Evolutionary conservation across 495 filamentous ascomycete genomes (phyloP).

Genomic region (Trichocladium antarcticum): DNA sequence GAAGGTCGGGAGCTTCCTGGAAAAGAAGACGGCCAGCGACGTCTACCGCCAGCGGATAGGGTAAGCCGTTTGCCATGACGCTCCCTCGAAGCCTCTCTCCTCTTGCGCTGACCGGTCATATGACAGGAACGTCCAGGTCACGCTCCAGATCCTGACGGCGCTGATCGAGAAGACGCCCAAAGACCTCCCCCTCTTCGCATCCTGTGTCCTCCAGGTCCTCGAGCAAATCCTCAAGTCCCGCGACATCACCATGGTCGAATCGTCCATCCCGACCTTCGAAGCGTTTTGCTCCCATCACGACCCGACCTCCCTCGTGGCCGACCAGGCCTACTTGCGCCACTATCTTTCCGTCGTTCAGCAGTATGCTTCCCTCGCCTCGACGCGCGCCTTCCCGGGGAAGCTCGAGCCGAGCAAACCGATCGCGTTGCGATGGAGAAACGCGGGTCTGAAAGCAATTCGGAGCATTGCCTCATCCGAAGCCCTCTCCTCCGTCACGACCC

Average conservation of each 20-base stretch:
- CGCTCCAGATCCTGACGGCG: slow-evolving; percentile 74
- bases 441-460: slow-evolving; percentile 68
- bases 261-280: slow-evolving; percentile 71
- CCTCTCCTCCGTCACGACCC: slow-evolving; percentile 58
- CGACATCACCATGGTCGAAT: slow-evolving; percentile 81
- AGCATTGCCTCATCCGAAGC: slow-evolving; percentile 67
- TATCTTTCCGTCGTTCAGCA: slow-evolving; percentile 66
- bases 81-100: neutral
- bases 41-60: slow-evolving; percentile 71
- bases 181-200: slow-evolving; percentile 77
- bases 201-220: slow-evolving; percentile 67
- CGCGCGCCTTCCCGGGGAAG: slow-evolving; percentile 37
- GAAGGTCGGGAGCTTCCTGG: slow-evolving; percentile 83
- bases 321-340: slow-evolving; percentile 70
- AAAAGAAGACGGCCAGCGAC: slow-evolving; percentile 80
- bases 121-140: slow-evolving; percentile 79
- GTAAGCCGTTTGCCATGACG: slow-evolving; percentile 38
- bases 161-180: slow-evolving; percentile 85
- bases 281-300: slow-evolving; percentile 76
- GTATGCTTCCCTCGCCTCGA: slow-evolving; percentile 68
- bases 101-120: neutral
- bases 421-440: slow-evolving; percentile 71
- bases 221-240: slow-evolving; percentile 63
- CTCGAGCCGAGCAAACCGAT: slow-evolving; percentile 54
- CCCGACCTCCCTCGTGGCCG: slow-evolving; percentile 60